Evolutionary conservation across 441 rosid species (phyloP).

Genomic region (Lepidium campestre): DNA sequence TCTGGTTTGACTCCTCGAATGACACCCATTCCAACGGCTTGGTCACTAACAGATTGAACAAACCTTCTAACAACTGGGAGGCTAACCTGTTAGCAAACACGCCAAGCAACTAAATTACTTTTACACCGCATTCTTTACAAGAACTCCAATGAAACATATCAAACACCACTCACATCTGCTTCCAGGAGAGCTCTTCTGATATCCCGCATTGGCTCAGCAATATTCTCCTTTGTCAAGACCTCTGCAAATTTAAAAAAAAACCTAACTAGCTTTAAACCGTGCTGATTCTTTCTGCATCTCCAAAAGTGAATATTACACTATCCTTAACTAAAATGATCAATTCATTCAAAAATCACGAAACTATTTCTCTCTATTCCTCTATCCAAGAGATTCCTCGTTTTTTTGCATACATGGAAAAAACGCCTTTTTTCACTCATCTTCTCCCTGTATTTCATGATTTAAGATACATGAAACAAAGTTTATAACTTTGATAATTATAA

Average conservation of each 20-base stretch:
- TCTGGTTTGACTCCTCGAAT: conserved; percentile 93
- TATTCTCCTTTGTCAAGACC: conserved; percentile 90
- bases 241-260: conserved; percentile 44
- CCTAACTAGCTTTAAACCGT: background rate
- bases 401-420: background rate
- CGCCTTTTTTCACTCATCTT: background rate
- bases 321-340: background rate
- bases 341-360: background rate
- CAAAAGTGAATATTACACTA: background rate
- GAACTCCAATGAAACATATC: background rate
- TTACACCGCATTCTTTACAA: background rate
- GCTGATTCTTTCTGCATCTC: background rate
- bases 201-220: conserved; percentile 92
- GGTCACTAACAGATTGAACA: conserved; percentile 85
- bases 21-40: conserved; percentile 83
- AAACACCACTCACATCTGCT: conserved; percentile 79
- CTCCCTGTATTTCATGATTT: background rate
- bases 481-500: background rate
- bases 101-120: conserved; percentile 5
- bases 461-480: background rate
- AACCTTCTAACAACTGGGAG: conserved; percentile 98
- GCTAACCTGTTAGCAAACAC: conserved; percentile 60
- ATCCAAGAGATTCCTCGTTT: background rate
- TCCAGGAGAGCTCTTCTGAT: conserved; percentile 95
- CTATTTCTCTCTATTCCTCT: background rate